Evolutionary conservation across 2,329 filamentous ascomycete genomes (phyloP).

Genomic region (Stagonosporopsis cucurbitacearum): DNA sequence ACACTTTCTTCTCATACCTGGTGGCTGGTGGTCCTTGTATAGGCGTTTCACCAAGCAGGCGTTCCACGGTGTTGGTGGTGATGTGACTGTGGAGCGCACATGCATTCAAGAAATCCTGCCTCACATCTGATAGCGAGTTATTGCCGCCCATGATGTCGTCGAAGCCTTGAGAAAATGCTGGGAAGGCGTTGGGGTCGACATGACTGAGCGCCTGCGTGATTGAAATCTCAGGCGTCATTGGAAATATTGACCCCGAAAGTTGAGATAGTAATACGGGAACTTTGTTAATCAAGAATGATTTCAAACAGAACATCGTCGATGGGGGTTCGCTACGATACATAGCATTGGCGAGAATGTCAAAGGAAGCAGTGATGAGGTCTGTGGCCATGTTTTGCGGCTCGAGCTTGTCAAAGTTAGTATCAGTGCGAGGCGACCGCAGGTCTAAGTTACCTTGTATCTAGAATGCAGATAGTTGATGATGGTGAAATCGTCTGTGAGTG

Average conservation of each 20-base stretch:
- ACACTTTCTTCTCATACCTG: conserved; percentile 76
- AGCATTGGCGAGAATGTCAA: conserved; percentile 87
- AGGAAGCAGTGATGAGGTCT: conserved; percentile 85
- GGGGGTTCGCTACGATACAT: conserved; percentile 72
- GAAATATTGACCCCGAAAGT: conserved; percentile 64
- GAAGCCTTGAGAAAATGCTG: conserved; percentile 69
- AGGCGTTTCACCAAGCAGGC: conserved; percentile 81
- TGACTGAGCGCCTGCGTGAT: conserved; percentile 70
- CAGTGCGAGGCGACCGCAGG: conserved; percentile 14
- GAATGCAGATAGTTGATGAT: conserved; percentile 83
- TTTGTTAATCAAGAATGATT: conserved; percentile 84
- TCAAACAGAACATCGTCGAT: conserved; percentile 72
- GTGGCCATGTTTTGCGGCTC: conserved; percentile 79
- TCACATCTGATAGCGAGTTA: conserved; percentile 69
- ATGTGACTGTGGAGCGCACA: conserved; percentile 90
- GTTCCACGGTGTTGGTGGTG: conserved; percentile 76
- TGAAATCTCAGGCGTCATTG: conserved; percentile 67
- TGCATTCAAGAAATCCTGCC: conserved; percentile 85
- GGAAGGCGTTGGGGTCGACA: conserved; percentile 68
- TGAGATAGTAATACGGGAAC: conserved; percentile 67
- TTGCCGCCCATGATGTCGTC: conserved; percentile 62
- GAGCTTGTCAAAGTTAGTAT: conserved; percentile 59
- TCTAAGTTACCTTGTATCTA: conserved; percentile 72
- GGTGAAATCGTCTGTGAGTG: conserved; percentile 79
- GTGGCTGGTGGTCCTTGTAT: conserved; percentile 78